Percentiles rank a stretch among this genome's conserved stretches.
Evolutionary conservation across 306 rosid genomes (phyloP).

Genomic region (Neltuma alba): DNA sequence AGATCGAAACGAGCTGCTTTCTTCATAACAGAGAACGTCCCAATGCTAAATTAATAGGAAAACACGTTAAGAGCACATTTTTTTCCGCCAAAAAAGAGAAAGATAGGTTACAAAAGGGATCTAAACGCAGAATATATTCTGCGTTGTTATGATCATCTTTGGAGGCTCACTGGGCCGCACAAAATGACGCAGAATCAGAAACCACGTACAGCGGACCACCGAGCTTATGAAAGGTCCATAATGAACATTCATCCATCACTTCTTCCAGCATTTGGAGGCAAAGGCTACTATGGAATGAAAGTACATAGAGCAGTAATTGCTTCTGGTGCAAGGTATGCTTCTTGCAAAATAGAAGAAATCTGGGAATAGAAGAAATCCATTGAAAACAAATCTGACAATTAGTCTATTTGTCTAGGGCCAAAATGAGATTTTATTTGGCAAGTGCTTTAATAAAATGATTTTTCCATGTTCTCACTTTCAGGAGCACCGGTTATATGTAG

Average conservation of each 20-base stretch:
- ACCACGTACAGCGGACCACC: no score
- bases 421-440: background rate
- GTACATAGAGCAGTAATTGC: conserved; percentile 92
- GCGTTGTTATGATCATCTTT: no score
- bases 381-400: background rate
- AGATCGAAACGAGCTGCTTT: background rate
- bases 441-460: background rate
- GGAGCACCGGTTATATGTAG: conserved; percentile 81
- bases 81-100: no score
- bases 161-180: no score
- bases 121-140: no score
- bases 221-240: conserved; percentile 70
- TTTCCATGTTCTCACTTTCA: conserved; percentile 32
- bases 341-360: background rate
- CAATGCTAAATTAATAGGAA: no score
- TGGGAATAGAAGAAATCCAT: background rate
- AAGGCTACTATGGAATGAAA: conserved; percentile 90
- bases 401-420: background rate
- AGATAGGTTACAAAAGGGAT: no score
- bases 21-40: background rate
- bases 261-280: conserved; percentile 98
- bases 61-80: no score
- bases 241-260: conserved; percentile 91
- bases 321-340: conserved; percentile 78
- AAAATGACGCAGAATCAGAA: no score